Evolutionary conservation across 176 grass and related monocot genomes (phyloP), one percentile per base, ranked within the genome.

Genomic region (Zoysia japonica): DNA sequence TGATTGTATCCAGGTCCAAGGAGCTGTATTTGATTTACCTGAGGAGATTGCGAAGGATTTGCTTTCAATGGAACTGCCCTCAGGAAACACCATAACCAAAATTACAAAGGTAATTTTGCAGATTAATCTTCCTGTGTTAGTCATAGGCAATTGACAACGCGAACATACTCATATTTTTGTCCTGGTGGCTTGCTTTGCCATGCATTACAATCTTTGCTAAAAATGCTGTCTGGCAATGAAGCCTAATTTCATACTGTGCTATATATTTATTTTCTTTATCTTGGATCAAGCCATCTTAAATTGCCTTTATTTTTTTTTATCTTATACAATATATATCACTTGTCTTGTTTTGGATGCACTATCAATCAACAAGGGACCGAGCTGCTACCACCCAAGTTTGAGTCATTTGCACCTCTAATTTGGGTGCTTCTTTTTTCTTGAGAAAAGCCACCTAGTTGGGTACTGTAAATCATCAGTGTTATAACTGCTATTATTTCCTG

Each of bases 21-120:
- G 92, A 78, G 96, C 92, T 46, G 92, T 95, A 41, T 99, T 99
- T 69, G 96, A 99, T 93, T 86, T 99, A 82, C 96, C 96, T 20
- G 92, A 99, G 82, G 96, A 99, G 74, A 84, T 95, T 77, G 90
- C 90, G 46, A 95, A 84, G 74, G 76, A 93, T 71, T 72, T 99
- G 76, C 83, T 99, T 63, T 77, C 70, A 63, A 95, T 86, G 85
- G 89, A 95, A 71, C 82, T 95, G 2, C 88, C 96, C 46, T 50
- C 84, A 73, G 96, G 92, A 82, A 95, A 99, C 89, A 93, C 86
- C 72, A 64, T 99, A 87, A 85, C 61, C 42, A 99, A 91, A 86
- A 77, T 95, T 72, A 77, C 86, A 1, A 99, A 99, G 96, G 96
- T 99, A 84, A 7, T 47, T 74, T 80, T 88, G 78, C 77, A 56